A percentile compares a stretch with the other conserved stretches of the same genome.
Conservation (phyloP, 306 rosid species). For the Quercus gilva region DNA sequence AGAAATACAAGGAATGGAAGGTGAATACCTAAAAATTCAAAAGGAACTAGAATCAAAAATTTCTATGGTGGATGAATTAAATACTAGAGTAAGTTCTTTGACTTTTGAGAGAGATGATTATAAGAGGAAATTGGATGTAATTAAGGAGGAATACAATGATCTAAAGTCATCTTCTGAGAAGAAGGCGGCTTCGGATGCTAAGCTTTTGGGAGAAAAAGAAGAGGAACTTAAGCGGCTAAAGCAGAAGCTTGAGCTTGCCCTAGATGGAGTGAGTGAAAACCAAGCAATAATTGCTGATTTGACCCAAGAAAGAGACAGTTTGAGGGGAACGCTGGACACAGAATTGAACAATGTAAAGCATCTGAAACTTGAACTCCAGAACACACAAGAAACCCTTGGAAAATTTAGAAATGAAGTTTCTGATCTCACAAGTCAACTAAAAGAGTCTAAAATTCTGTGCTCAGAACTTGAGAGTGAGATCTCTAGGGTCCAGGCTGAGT, state of each 20-base stretch:
- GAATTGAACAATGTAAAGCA: conserved; percentile 41
- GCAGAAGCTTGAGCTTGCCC: conserved; percentile 48
- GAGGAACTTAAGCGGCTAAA: conserved; percentile 51
- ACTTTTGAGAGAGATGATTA: conserved; percentile 41
- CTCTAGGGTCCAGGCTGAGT: conserved; percentile 58
- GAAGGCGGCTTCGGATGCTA: conserved; percentile 59
- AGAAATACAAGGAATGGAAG: conserved; percentile 59
- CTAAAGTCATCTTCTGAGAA: conserved; percentile 51
- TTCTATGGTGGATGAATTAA: conserved; percentile 50
- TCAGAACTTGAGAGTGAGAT: conserved; percentile 51
- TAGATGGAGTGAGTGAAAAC: conserved; percentile 36
- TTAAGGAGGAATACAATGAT: conserved; percentile 46
- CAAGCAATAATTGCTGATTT: conserved; percentile 44
- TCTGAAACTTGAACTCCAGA: conserved; percentile 56
- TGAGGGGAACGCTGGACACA: conserved; percentile 43
- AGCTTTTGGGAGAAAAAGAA: conserved; percentile 59
- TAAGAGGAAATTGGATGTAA: conserved; percentile 38
- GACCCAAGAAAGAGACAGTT: conserved; percentile 49
- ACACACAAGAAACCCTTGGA: conserved; percentile 47
- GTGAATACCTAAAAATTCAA: conserved; percentile 44
- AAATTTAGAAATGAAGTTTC: conserved; percentile 60
- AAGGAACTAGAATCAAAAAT: conserved; percentile 55
- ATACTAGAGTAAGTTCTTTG: conserved; percentile 45
- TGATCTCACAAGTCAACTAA: conserved; percentile 45
- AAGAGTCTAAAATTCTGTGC: conserved; percentile 35